phyloP scores from a whole-genome alignment of 495 filamentous ascomycete genomes.

The Aspergillus asperescens region DNA sequence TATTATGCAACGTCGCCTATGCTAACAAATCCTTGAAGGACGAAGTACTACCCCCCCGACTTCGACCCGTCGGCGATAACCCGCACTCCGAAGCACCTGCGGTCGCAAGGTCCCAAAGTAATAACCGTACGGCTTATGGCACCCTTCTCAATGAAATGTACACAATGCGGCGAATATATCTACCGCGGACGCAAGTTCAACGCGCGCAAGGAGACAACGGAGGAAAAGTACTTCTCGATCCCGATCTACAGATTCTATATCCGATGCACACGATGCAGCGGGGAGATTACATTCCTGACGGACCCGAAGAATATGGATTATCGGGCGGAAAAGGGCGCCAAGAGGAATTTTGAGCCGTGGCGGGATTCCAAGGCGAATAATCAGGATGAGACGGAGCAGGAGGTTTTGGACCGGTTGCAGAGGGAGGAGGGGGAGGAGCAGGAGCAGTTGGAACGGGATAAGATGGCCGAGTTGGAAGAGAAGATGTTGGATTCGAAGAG shows the following conservation, averaged over 20 bases:
- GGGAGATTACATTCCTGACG: conserved; percentile 90
- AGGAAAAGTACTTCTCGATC: conserved; percentile 86
- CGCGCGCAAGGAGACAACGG: conserved; percentile 88
- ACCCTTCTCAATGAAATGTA: conserved; percentile 92
- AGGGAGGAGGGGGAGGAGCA: conserved; percentile 57
- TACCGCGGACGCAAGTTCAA: conserved; percentile 97
- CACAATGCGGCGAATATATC: conserved; percentile 86
- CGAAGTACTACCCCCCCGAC: conserved; percentile 90
- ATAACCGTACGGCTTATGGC: conserved; percentile 95
- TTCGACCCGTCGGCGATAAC: conserved; percentile 87
- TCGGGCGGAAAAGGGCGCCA: conserved; percentile 76
- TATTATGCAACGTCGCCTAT: neutral
- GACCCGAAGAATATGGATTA: conserved; percentile 97
- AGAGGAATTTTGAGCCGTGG: conserved; percentile 93
- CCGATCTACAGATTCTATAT: conserved; percentile 94
- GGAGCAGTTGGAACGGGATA: conserved; percentile 55
- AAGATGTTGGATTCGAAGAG: conserved; percentile 90
- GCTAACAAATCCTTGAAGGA: conserved; percentile 9
- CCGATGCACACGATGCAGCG: conserved; percentile 81
- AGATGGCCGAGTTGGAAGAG: conserved; percentile 73
- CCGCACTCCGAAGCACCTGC: conserved; percentile 61
- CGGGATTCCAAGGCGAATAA: conserved; percentile 46
- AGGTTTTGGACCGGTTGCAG: conserved; percentile 79
- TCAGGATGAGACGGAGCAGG: conserved; percentile 75
- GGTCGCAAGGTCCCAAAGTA: conserved; percentile 63